These are phyloP conservation scores for Penicillium samsonianum DNA, from an alignment of 495 filamentous ascomycete genomes.

Conservation along the genomic window DNA sequence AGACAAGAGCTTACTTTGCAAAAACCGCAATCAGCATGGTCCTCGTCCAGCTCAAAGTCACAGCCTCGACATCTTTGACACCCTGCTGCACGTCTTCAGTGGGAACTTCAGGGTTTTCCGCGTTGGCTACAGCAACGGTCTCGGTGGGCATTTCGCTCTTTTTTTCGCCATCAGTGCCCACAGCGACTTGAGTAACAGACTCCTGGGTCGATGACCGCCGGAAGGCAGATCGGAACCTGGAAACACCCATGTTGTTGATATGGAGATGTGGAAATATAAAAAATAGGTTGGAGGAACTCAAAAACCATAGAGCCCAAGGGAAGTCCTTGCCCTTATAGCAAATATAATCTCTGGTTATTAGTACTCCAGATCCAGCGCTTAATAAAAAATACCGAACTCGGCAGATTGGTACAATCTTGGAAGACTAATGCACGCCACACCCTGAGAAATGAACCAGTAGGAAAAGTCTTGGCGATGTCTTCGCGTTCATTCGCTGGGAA, in stretches of 20 bases:
- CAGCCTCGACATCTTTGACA: conserved; percentile 47
- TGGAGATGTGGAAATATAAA: not conserved
- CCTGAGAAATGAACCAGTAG: not conserved
- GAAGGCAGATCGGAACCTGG: conserved; percentile 16
- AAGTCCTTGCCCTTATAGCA: conserved; percentile 4
- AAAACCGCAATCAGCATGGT: conserved; percentile 43
- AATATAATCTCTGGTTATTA: not conserved
- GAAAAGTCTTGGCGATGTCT: conserved; percentile 10
- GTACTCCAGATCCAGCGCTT: not conserved
- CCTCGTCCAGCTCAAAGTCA: conserved; percentile 45
- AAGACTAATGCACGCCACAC: conserved; percentile 11
- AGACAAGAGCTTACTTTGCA: conserved; percentile 31
- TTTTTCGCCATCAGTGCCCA: not conserved
- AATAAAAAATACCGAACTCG: conserved; percentile 8
- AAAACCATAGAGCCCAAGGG: not conserved
- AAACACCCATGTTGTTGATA: conserved; percentile 7
- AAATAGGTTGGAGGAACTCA: conserved; percentile 6
- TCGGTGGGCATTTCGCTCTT: conserved; percentile 14
- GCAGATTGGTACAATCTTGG: conserved; percentile 8
- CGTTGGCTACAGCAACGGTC: not conserved
- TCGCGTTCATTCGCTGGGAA: not conserved
- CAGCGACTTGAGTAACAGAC: conserved; percentile 6
- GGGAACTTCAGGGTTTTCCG: conserved; percentile 10
- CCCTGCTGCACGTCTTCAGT: conserved; percentile 38
- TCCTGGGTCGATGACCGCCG: conserved; percentile 17